These are phyloP conservation scores for Talaromyces liani DNA, from an alignment of 495 filamentous ascomycete genomes.

Conservation along the genomic window DNA sequence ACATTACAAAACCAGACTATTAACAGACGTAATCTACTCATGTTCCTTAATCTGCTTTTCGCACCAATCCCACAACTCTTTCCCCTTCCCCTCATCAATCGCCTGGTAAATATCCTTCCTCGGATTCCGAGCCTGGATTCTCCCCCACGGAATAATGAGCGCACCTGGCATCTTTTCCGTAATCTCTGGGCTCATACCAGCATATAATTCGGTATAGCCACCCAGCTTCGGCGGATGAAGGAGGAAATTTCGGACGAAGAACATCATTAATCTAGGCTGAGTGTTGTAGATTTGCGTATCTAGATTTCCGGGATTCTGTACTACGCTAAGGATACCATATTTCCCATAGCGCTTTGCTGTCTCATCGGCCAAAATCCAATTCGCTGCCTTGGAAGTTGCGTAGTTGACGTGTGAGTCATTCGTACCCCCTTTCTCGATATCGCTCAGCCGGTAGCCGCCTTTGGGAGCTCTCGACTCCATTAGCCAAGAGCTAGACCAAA, in stretches of 20 bases:
- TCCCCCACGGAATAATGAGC: slow-evolving; percentile 35
- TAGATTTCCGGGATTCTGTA: slow-evolving; percentile 35
- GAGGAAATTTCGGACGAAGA: slow-evolving; percentile 18
- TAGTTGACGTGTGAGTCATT: slow-evolving; percentile 18
- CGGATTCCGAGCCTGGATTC: slow-evolving; percentile 23
- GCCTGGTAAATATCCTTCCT: slow-evolving; percentile 17
- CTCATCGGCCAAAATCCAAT: slow-evolving; percentile 27
- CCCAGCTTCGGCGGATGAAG: slow-evolving; percentile 24
- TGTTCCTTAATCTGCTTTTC: slow-evolving; percentile 14
- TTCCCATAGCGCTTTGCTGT: slow-evolving; percentile 18
- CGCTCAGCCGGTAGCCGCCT: slow-evolving; percentile 56
- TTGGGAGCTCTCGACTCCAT: slow-evolving; percentile 32
- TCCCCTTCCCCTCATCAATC: slow-evolving; percentile 25
- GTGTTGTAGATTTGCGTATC: slow-evolving; percentile 23
- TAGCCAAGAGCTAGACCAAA: slow-evolving; percentile 10
- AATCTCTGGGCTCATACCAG: slow-evolving; percentile 23
- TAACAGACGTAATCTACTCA: neutral
- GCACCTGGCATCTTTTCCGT: slow-evolving; percentile 21
- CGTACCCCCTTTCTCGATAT: neutral
- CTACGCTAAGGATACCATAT: slow-evolving; percentile 28
- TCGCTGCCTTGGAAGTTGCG: slow-evolving; percentile 31
- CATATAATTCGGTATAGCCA: slow-evolving; percentile 9
- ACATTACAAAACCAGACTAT: too few relatives aligned
- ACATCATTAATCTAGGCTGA: slow-evolving; percentile 10
- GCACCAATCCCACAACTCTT: slow-evolving; percentile 30